Evolutionary conservation across 495 filamentous ascomycete genomes (phyloP).

Genomic region (Aspergillus biplanus): DNA sequence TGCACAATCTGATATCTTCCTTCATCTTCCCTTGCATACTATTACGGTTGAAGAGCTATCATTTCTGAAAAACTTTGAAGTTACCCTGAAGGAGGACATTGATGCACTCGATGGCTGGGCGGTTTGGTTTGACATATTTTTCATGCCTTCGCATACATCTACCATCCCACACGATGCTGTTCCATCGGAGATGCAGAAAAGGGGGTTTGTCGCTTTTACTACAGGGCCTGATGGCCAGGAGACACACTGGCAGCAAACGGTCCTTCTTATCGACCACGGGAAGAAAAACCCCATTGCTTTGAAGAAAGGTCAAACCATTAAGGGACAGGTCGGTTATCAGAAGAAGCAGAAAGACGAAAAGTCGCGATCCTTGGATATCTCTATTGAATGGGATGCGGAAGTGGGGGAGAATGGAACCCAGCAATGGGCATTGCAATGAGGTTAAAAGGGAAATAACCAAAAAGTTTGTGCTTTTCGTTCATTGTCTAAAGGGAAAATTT

Average conservation of each 20-base stretch:
- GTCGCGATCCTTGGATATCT: constrained; percentile 51
- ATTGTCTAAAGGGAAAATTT: constrained; percentile 8
- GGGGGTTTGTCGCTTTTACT: constrained; percentile 55
- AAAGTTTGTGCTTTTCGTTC: constrained; percentile 26
- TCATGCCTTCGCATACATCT: constrained; percentile 53
- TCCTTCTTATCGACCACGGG: constrained; percentile 51
- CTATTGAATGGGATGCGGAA: constrained; percentile 49
- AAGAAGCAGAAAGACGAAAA: constrained; percentile 44
- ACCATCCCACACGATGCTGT: constrained; percentile 47
- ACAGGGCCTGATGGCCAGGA: constrained; percentile 55
- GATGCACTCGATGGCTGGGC: constrained; percentile 62
- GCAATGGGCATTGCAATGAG: constrained; percentile 41
- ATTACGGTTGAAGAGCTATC: constrained; percentile 59
- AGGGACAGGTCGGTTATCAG: constrained; percentile 52
- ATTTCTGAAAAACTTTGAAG: constrained; percentile 59
- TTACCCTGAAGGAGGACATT: constrained; percentile 56
- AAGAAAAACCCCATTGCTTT: constrained; percentile 37
- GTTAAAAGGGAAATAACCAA: constrained; percentile 8
- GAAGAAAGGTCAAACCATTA: constrained; percentile 54
- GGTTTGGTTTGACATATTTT: constrained; percentile 70
- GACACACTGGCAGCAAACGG: constrained; percentile 58
- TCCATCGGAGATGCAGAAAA: constrained; percentile 49
- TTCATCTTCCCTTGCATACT: constrained; percentile 58
- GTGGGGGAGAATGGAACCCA: constrained; percentile 39
- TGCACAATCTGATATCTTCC: constrained; percentile 54